Conservation (phyloP, 305 asterid species). For the Salvia sclarea region DNA sequence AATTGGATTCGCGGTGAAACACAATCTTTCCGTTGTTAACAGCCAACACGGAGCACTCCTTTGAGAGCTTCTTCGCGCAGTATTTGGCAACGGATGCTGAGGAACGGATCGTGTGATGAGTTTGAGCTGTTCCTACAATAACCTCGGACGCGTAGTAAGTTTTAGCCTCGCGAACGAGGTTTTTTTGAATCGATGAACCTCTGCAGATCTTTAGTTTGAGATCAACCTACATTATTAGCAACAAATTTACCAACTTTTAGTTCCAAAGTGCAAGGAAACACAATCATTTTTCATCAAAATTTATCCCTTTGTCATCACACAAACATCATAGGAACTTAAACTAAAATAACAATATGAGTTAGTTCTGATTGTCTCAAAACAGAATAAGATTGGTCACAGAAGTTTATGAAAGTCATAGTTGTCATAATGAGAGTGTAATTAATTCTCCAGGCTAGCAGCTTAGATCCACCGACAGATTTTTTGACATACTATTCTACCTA, state of each 20-base stretch:
- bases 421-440: constrained; percentile 35
- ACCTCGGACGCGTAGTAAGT: constrained; percentile 67
- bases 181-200: constrained; percentile 70
- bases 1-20: constrained; percentile 58
- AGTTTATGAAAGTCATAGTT: background rate
- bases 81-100: constrained; percentile 80
- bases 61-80: constrained; percentile 75
- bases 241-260: constrained; percentile 10
- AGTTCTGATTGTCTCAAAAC: constrained; percentile 13
- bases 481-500: constrained; percentile 22
- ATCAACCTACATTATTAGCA: constrained; percentile 66
- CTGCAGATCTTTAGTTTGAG: constrained; percentile 93
- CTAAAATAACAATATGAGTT: background rate
- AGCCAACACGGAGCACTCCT: constrained; percentile 70
- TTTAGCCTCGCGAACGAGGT: constrained; percentile 81
- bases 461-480: constrained; percentile 50
- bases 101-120: constrained; percentile 66
- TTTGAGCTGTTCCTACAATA: constrained; percentile 70
- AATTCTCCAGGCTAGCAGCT: constrained; percentile 24
- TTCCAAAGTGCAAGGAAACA: background rate
- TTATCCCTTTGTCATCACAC: background rate
- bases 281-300: background rate
- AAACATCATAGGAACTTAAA: background rate
- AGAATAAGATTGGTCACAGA: constrained; percentile 20
- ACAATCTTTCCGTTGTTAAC: constrained; percentile 77